These are phyloP conservation scores for Fusarium musae DNA, from an alignment of 2,329 filamentous ascomycete species.

Conservation along the genomic window DNA sequence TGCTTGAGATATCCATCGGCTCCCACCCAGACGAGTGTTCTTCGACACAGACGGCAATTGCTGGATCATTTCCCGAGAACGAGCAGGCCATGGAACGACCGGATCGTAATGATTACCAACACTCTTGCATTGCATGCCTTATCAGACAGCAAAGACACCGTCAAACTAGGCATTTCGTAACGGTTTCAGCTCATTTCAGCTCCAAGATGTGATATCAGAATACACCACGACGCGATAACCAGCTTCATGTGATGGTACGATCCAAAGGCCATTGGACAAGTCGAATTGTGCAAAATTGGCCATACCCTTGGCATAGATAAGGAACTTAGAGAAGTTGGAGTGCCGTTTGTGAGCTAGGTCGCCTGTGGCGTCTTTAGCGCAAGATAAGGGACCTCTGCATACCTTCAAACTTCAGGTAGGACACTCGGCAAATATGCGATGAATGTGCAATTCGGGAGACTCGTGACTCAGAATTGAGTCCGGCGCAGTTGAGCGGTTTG, in stretches of 20 bases:
- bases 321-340: constrained; percentile 1
- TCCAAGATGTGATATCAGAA: background rate
- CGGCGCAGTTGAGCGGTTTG: background rate
- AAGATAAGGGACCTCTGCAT: constrained; percentile 37
- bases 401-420: constrained; percentile 4
- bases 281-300: background rate
- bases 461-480: background rate
- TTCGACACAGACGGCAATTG: background rate
- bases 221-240: constrained; percentile 13
- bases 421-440: background rate
- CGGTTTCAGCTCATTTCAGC: constrained; percentile 10
- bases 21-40: background rate
- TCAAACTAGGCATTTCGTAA: constrained; percentile 1
- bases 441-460: background rate
- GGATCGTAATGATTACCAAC: background rate
- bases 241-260: background rate
- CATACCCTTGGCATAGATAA: constrained; percentile 29
- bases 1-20: background rate
- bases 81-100: background rate
- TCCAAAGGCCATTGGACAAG: background rate
- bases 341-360: constrained; percentile 1
- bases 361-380: constrained; percentile 34
- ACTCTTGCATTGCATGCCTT: constrained; percentile 10
- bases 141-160: background rate
- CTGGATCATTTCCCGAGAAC: background rate